phyloP scores from a whole-genome alignment of 805 yeast genomes.

The Tetrapisispora namnaoensis region DNA sequence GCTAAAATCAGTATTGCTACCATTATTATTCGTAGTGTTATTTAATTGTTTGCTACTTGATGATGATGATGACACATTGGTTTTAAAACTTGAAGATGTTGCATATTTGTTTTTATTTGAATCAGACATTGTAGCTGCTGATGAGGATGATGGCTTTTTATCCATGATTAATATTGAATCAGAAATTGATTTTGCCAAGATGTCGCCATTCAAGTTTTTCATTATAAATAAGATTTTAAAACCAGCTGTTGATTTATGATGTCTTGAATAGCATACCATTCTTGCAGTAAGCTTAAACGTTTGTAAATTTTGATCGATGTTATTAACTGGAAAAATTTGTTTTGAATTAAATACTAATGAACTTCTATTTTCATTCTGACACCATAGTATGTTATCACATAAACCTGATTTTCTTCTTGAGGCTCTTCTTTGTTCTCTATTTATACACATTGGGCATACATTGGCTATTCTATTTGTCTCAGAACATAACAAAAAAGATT shows the following conservation, averaged over 20 bases:
- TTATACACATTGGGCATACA: slow-evolving; percentile 81
- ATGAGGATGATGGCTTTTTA: slow-evolving; percentile 52
- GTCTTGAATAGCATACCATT: slow-evolving; percentile 92
- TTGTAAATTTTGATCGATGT: slow-evolving; percentile 8
- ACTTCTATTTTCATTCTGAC: slow-evolving; percentile 60
- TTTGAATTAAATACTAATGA: slow-evolving; percentile 88
- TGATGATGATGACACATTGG: neutral
- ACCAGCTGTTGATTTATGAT: slow-evolving; percentile 82
- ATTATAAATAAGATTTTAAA: slow-evolving; percentile 64
- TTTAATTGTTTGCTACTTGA: neutral
- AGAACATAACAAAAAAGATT: slow-evolving; percentile 66
- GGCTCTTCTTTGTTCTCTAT: slow-evolving; percentile 90
- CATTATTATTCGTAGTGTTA: neutral
- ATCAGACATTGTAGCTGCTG: neutral
- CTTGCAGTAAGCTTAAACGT: slow-evolving; percentile 50
- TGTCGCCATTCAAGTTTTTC: slow-evolving; percentile 47
- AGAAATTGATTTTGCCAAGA: slow-evolving; percentile 65
- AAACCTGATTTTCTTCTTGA: slow-evolving; percentile 81
- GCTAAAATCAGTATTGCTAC: slow-evolving; percentile 1
- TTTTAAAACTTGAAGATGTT: neutral
- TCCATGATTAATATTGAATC: slow-evolving; percentile 86
- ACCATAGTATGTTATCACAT: slow-evolving; percentile 68
- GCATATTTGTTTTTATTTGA: neutral
- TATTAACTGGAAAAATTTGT: slow-evolving; percentile 53
- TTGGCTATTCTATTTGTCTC: slow-evolving; percentile 42